Conservation (phyloP, 768 basidiomycete genomes). For the Tricholoma hemisulphureum region DNA sequence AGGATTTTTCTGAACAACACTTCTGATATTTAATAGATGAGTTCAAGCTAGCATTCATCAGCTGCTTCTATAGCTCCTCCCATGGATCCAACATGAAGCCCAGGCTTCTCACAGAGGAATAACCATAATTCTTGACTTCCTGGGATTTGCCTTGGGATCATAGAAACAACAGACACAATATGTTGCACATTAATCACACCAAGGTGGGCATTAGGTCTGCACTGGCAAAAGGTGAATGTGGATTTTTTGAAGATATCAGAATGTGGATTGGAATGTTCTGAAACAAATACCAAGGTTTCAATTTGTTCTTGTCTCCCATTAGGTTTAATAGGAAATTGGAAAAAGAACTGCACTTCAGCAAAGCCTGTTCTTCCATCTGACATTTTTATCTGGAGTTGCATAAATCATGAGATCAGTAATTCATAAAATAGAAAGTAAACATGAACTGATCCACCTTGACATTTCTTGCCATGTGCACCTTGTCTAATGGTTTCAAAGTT, state of each 20-base stretch:
- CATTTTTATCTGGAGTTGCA: background rate
- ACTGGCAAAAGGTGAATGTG: background rate
- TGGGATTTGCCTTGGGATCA: background rate
- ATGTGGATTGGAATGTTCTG: background rate
- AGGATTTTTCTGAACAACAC: too few relatives aligned
- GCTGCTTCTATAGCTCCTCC: background rate
- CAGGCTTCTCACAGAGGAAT: background rate
- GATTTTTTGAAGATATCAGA: background rate
- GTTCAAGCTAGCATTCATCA: background rate
- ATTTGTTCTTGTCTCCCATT: background rate
- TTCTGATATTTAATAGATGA: too few relatives aligned
- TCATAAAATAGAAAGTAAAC: too few relatives aligned
- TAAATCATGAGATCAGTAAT: background rate
- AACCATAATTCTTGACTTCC: background rate
- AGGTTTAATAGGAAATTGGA: background rate
- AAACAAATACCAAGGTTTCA: background rate
- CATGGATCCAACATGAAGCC: background rate
- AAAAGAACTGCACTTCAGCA: too few relatives aligned
- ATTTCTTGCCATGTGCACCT: too few relatives aligned
- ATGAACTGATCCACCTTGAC: too few relatives aligned
- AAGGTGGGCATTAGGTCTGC: background rate
- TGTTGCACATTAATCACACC: background rate
- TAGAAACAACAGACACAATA: background rate
- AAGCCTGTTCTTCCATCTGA: too few relatives aligned
- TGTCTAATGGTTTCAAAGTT: too few relatives aligned